Conservation (phyloP, 306 rosid species). For the Arachis hypogaea region DNA sequence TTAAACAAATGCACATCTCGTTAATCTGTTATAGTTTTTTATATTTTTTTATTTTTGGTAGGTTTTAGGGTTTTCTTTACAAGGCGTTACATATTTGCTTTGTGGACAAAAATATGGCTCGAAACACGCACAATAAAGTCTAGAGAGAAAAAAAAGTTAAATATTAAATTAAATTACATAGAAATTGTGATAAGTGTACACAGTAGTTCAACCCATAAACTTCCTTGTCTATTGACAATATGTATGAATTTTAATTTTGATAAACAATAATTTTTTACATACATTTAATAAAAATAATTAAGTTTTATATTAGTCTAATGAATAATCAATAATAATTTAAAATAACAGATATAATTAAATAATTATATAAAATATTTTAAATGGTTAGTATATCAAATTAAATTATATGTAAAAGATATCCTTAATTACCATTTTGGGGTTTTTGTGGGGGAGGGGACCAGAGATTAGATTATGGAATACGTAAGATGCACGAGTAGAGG, state of each 20-base stretch:
- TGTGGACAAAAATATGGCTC: not conserved
- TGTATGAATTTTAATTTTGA: no score
- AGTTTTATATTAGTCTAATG: no score
- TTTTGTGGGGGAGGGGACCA: no score
- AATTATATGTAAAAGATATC: no score
- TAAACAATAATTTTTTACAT: no score
- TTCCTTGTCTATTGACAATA: constrained; percentile 27
- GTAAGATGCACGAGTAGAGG: constrained; percentile 39
- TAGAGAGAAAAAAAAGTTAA: not conserved
- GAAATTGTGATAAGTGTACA: constrained; percentile 12
- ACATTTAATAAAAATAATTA: no score
- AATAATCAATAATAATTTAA: not conserved
- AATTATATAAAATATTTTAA: not conserved
- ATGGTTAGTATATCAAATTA: not conserved
- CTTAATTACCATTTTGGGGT: no score
- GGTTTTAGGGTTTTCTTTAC: constrained; percentile 15
- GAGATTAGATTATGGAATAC: constrained; percentile 38
- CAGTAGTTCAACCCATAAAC: constrained; percentile 37
- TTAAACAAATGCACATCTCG: not conserved
- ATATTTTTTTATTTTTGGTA: not conserved
- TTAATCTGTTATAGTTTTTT: constrained; percentile 4
- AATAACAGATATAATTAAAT: not conserved
- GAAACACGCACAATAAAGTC: constrained; percentile 3
- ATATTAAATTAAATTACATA: constrained; percentile 18
- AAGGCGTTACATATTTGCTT: constrained; percentile 1